Percentiles rank a stretch among this genome's conserved stretches.
Evolutionary conservation across 164 flowering plant genomes (phyloP).

Genomic region (Pachysandra terminalis): DNA sequence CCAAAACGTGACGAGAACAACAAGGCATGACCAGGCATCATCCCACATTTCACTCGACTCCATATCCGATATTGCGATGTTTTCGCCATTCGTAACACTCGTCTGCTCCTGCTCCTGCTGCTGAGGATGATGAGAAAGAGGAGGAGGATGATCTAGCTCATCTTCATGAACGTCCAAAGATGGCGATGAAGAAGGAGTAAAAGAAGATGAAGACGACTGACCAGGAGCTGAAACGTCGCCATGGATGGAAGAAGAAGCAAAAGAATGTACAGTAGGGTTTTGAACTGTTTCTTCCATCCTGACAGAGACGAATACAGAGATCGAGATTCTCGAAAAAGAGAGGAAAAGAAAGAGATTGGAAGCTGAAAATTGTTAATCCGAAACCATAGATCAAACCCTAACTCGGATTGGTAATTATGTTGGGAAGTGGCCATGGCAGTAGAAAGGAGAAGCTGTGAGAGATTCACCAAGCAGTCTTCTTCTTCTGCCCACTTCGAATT

Average conservation of each 20-base stretch:
- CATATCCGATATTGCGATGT: constrained; percentile 15
- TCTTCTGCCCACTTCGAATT: too few species aligned
- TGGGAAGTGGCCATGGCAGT: constrained; percentile 1
- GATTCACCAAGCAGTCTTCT: constrained; percentile 22
- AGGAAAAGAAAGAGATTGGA: background rate
- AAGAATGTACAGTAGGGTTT: constrained; percentile 6
- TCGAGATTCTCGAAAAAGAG: background rate
- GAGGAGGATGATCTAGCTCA: too few species aligned
- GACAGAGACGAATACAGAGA: background rate
- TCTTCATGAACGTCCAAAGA: constrained; percentile 20
- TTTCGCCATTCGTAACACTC: constrained; percentile 22
- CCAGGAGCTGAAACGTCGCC: background rate
- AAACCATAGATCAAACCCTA: background rate
- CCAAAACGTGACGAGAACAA: constrained; percentile 53
- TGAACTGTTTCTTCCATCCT: constrained; percentile 31
- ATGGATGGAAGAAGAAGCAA: constrained; percentile 13
- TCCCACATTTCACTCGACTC: constrained; percentile 21
- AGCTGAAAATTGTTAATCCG: too few species aligned
- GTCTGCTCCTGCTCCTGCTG: constrained; percentile 14
- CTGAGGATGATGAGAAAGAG: background rate
- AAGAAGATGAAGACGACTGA: constrained; percentile 18
- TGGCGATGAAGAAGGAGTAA: constrained; percentile 20
- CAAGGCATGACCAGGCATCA: constrained; percentile 51
- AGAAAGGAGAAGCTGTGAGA: background rate
- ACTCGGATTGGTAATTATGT: background rate